A percentile compares a stretch with the other conserved stretches of the same genome.
phyloP scores from a whole-genome alignment of 2,329 filamentous ascomycete species.

The Penicillium sp. region DNA sequence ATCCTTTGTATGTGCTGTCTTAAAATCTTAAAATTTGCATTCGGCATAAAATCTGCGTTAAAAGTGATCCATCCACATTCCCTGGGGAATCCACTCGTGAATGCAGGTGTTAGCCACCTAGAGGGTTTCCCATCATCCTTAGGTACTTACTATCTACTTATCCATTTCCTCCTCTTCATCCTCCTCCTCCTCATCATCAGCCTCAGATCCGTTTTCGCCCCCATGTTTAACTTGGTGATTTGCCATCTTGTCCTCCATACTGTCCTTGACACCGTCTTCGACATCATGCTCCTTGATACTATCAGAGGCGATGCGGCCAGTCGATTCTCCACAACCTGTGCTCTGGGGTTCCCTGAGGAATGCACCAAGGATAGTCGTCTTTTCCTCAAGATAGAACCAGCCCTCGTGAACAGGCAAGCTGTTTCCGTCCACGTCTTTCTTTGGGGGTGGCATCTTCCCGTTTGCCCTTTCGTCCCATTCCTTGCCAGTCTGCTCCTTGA shows the following conservation, averaged over 20 bases:
- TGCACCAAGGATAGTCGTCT: constrained; percentile 21
- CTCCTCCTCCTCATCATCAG: neutral
- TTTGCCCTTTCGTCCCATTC: constrained; percentile 55
- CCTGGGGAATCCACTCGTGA: neutral
- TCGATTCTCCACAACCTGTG: neutral
- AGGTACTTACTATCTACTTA: neutral
- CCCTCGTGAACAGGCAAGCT: constrained; percentile 29
- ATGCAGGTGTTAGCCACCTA: neutral
- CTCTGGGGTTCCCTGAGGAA: constrained; percentile 18
- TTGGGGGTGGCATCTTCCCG: constrained; percentile 19
- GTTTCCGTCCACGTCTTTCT: constrained; percentile 27
- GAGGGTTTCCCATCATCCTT: neutral
- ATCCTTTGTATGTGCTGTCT: neutral
- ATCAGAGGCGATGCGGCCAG: neutral
- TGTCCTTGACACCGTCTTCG: too few species aligned
- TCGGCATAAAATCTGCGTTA: neutral
- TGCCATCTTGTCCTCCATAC: neutral
- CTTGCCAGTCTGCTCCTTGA: constrained; percentile 58
- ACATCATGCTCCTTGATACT: neutral
- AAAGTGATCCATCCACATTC: neutral
- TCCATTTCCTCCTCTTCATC: neutral
- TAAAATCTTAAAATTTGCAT: neutral
- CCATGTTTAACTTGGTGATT: neutral
- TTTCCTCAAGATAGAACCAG: constrained; percentile 34
- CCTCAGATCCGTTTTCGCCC: neutral